Conservation (phyloP, 2,329 filamentous ascomycete genomes). For the Fusarium denticulatum region DNA sequence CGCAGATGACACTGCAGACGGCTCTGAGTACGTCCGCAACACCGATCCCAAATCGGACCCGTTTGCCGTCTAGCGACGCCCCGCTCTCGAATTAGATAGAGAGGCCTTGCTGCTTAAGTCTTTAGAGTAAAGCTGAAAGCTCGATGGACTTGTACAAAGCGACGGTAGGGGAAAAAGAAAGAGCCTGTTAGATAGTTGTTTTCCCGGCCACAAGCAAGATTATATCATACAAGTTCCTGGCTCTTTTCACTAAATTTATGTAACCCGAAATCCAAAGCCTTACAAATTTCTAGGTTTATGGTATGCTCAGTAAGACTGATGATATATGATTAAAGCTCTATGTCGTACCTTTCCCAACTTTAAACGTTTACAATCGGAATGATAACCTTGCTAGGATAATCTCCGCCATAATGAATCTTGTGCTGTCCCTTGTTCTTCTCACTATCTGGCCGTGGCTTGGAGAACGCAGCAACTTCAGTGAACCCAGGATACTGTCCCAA, state of each 20-base stretch:
- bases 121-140: background rate
- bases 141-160: background rate
- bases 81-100: background rate
- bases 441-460: constrained; percentile 6
- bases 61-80: constrained; percentile 54
- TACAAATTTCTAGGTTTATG: background rate
- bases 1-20: constrained; percentile 58
- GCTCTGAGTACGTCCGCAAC: constrained; percentile 68
- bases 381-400: constrained; percentile 33
- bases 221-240: background rate
- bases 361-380: constrained; percentile 26
- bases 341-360: background rate
- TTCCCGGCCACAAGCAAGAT: no score
- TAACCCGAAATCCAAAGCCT: background rate
- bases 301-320: background rate
- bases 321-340: background rate
- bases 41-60: constrained; percentile 61
- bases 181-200: background rate
- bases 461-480: constrained; percentile 5
- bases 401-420: constrained; percentile 27
- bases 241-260: background rate
- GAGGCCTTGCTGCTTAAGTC: background rate
- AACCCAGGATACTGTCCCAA: constrained; percentile 15
- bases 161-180: background rate
- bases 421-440: constrained; percentile 22